Evolutionary conservation across 1,284 basidiomycete species (phyloP), one percentile per base, ranked within the genome.

Genomic region (Mycosarcoma mackinlayi): DNA sequence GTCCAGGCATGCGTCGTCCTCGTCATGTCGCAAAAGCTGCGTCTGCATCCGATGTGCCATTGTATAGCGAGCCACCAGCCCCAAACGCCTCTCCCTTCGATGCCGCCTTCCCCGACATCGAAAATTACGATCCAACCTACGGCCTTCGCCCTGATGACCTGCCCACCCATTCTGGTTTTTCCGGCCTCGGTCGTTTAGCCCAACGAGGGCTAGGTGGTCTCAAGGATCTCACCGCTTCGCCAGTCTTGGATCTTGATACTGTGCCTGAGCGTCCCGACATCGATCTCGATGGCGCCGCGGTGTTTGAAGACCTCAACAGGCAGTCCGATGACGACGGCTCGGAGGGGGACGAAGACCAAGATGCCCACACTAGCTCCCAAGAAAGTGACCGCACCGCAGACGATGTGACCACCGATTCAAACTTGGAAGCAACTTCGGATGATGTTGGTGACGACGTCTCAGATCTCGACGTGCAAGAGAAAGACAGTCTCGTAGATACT

Each of bases 71-170:
- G 21, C 39, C 47, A 30, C 40, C 51, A 0, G 23, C 49, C 8
- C 33, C 57, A 9, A 45, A 56, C 10, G 30, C 71, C 30, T 72
- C 70, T 9, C 49, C 71, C 1, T 67, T 72, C 56, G 63, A 58
- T 33, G 55, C 68, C 6, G 61, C 55, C 1, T 69, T 76, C 33
- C 70, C 68, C 28, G 78, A 81, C 39, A 87, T 94, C 37, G 94
- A 95, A 83, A 88, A 91, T 66, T 96, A 92, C 83, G 94, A 98
- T 78, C 94, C 94, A 0, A 97, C 94, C 0, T 97, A 98, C 78
- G 94, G 94, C n/a, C 85, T 97, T n/a, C 89, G 94, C 14, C 86
- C 75, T 6, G 76, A 78, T 48, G 76, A 74, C 31, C 48, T 94
- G 6, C 93, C 93, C 6, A 72, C 42, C 8, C 64, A 72, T 81